phyloP scores from a whole-genome alignment of 2,329 filamentous ascomycete species.

The Neofusicoccum kwambonambiense region DNA sequence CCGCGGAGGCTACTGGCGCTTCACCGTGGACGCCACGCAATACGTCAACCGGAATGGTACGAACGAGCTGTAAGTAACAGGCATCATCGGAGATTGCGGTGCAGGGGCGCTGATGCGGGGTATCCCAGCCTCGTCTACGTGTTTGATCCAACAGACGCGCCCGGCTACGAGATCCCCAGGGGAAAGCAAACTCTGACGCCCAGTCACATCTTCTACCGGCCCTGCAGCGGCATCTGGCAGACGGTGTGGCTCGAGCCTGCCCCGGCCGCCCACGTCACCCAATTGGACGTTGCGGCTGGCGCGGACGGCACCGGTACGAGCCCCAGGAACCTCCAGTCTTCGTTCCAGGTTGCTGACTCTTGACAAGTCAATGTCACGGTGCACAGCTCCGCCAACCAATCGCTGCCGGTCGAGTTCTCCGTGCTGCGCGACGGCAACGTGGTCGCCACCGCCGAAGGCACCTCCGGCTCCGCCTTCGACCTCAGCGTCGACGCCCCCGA shows the following conservation, averaged over 20 bases:
- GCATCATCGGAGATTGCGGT: background rate
- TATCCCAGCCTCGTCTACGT: constrained; percentile 59
- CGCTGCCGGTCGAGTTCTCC: constrained; percentile 38
- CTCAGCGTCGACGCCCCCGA: constrained; percentile 56
- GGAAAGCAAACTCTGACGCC: constrained; percentile 62
- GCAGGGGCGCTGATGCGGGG: background rate
- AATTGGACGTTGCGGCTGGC: constrained; percentile 58
- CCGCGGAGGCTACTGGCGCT: constrained; percentile 62
- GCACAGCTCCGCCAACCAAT: constrained; percentile 44
- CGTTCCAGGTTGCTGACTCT: background rate
- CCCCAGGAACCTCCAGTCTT: background rate
- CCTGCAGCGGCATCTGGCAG: constrained; percentile 74
- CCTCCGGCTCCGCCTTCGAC: constrained; percentile 51
- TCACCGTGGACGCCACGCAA: constrained; percentile 59
- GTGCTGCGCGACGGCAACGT: constrained; percentile 39
- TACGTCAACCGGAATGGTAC: constrained; percentile 40
- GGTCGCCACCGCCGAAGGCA: constrained; percentile 47
- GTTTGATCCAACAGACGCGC: constrained; percentile 64
- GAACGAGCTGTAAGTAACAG: constrained; percentile 54
- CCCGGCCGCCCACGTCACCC: constrained; percentile 56
- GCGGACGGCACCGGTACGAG: constrained; percentile 33
- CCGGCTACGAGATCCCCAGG: constrained; percentile 58
- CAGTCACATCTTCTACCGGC: constrained; percentile 68
- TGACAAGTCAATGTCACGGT: constrained; percentile 56
- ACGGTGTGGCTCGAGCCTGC: constrained; percentile 69